These are phyloP conservation scores for Aspergillus bertholletiae DNA, from an alignment of 495 filamentous ascomycete species.

Conservation along the genomic window DNA sequence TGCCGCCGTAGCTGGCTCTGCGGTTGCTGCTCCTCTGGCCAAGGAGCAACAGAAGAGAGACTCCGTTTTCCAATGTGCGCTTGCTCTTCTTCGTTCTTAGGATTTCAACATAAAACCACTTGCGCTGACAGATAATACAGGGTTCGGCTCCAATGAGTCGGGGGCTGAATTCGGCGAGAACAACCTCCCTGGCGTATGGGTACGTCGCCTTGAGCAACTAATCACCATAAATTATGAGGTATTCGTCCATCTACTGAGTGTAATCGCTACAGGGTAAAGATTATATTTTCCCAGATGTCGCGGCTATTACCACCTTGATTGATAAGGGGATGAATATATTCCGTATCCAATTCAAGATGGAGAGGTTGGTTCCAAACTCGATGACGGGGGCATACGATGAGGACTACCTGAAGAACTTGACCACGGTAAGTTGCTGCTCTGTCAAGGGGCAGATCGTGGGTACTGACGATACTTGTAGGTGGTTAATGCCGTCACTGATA, in stretches of 20 bases:
- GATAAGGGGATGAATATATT: slow-evolving; percentile 66
- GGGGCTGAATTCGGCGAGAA: slow-evolving; percentile 49
- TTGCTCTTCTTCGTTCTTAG: slow-evolving; percentile 20
- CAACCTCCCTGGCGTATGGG: slow-evolving; percentile 43
- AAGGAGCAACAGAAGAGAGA: slow-evolving; percentile 20
- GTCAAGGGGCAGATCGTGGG: not conserved
- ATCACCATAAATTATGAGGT: not conserved
- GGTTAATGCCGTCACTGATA: slow-evolving; percentile 57
- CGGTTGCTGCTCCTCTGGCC: slow-evolving; percentile 20
- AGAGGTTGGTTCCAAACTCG: slow-evolving; percentile 55
- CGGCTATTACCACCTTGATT: slow-evolving; percentile 55
- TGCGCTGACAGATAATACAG: not conserved
- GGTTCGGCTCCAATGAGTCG: slow-evolving; percentile 36
- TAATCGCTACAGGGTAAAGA: slow-evolving; percentile 54
- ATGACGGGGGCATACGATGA: slow-evolving; percentile 39
- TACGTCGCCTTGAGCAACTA: not conserved
- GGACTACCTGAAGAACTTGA: slow-evolving; percentile 40
- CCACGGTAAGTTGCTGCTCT: slow-evolving; percentile 30
- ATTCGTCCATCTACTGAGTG: not conserved
- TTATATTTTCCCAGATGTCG: slow-evolving; percentile 58
- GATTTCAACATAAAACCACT: not conserved
- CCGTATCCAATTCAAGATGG: slow-evolving; percentile 69
- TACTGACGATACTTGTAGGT: slow-evolving; percentile 33
- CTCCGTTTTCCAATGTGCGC: slow-evolving; percentile 31
- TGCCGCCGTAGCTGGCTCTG: slow-evolving; percentile 25